Evolutionary conservation across 208 protist genomes (phyloP).

Genomic region (Leishmania turanica): DNA sequence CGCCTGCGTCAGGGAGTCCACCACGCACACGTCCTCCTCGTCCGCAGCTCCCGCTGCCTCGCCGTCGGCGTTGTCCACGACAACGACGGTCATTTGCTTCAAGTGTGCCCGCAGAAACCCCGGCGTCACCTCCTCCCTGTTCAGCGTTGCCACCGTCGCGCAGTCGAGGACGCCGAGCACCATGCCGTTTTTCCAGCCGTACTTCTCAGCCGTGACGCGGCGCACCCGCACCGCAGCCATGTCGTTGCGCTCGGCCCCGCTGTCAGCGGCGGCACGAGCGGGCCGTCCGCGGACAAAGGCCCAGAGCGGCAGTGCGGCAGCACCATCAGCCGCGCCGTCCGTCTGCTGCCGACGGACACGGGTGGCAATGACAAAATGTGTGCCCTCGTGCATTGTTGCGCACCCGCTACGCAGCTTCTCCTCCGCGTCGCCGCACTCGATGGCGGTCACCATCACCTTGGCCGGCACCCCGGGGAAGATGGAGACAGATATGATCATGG

Average conservation of each 20-base stretch:
- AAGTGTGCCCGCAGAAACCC: constrained; percentile 69
- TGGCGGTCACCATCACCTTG: constrained; percentile 60
- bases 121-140: constrained; percentile 61
- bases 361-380: constrained; percentile 84
- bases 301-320: constrained; percentile 38
- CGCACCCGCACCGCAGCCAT: constrained; percentile 8
- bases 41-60: constrained; percentile 8
- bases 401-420: constrained; percentile 47
- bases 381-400: constrained; percentile 84
- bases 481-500: constrained; percentile 72
- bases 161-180: constrained; percentile 60
- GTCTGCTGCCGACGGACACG: constrained; percentile 41
- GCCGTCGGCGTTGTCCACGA: constrained; percentile 24
- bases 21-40: constrained; percentile 23
- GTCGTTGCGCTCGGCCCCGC: constrained; percentile 1
- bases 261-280: not conserved
- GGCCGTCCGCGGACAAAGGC: constrained; percentile 52
- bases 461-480: constrained; percentile 72
- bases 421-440: constrained; percentile 52
- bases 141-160: constrained; percentile 45
- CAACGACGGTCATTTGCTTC: constrained; percentile 33
- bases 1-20: constrained; percentile 37
- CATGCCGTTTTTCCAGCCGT: constrained; percentile 53
- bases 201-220: constrained; percentile 36
- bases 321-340: constrained; percentile 7